Base-by-base conservation (phyloP, 495 filamentous ascomycete species). In the Parachaetomium inaequale region DNA sequence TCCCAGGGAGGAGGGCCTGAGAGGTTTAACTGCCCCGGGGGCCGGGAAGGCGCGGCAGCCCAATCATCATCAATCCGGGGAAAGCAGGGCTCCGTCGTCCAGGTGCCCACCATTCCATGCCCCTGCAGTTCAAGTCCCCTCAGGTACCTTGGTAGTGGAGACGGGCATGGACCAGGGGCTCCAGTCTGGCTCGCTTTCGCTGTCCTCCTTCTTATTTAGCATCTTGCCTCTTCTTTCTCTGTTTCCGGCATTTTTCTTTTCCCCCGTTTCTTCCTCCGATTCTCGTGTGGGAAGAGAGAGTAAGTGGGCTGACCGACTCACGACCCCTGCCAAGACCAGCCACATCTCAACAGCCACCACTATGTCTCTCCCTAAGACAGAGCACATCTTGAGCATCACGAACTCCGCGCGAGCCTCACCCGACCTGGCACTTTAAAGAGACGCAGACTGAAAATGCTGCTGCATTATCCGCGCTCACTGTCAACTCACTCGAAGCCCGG, bases 21-120 rank as follows among this genome's bases (percentile, higher is more conserved):
- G 26, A 61, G 36, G 56, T 65, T 65, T 64, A 43, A 51, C 49
- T 46, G 34, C 5, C 17, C 17, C 19, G 56, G 57, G 58, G 36
- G 46, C 17, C 19, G 56, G 57, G 58, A 46, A 54, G 38, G 38
- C 2, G 11, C 38, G 17, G 40, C 50, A 53, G 50, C 34, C 52
- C 32, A 42, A 42, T 55, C 32, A 42, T 55, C 32, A 40, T 42
- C 32, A 42, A 42, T 55, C 52, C 7, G 52, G 52, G 52, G 52
- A 42, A 55, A 36, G 45, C 45, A 34, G 14, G 29, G 42, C 26
- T 7, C 55, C 55, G 19, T 46, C 56, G 34, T 31, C 1, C 40
- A 14, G 14, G n/a, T 29, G 29, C 31, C 57, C 32, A 40, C 34
- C 46, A 59, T n/a, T 51, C 21, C 7, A 12, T 17, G 31, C 38